Evolutionary conservation across 257 asterid genomes (phyloP), one percentile per base, ranked within the genome.

Genomic region (Thymus quinquecostatus): DNA sequence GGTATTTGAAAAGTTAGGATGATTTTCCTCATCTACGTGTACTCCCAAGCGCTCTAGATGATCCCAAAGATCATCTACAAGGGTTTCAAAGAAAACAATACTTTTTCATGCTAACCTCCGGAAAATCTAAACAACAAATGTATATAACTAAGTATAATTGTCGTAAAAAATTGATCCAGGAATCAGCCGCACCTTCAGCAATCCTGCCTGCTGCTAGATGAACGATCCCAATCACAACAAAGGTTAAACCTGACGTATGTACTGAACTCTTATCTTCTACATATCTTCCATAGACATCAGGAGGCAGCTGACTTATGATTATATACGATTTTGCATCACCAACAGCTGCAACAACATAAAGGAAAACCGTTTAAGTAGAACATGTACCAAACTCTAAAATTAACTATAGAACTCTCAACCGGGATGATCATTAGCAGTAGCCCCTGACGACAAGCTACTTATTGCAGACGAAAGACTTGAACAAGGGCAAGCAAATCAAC

Each of bases 31-130:
- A 75, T 72, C 81, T 65, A 86, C 97, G 47, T 71, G 70, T 87
- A 94, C 71, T 36, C 97, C 98, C 86, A 94, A 60, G 75, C 95
- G 90, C 84, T 75, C 86, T 87, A 94, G 72, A 72, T 94, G 97
- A 82, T 85, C 91, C 97, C 97, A 94, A 60, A 94, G 90, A 79
- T 88, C 80, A 69, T 91, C 97, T 93, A 71, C 60, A 75, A 33
- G 72, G 56, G 77, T 70, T 61, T 64, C 72, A 43, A 27, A 73
- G 28, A 49, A 38, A 29, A 64, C 28, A 59, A 63, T n/a, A 57
- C 40, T 30, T 66, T 64, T 6, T 50, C 27, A 40, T 14, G 58
- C 45, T 12, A 71, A 72, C 32, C 65, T 36, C 38, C 38, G 14
- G 30, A 66, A n/a, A 49, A 3, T 30, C 2, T 43, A 33, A 74